Evolutionary conservation across 1,284 basidiomycete species (phyloP).

Genomic region (Kwoniella shivajii): DNA sequence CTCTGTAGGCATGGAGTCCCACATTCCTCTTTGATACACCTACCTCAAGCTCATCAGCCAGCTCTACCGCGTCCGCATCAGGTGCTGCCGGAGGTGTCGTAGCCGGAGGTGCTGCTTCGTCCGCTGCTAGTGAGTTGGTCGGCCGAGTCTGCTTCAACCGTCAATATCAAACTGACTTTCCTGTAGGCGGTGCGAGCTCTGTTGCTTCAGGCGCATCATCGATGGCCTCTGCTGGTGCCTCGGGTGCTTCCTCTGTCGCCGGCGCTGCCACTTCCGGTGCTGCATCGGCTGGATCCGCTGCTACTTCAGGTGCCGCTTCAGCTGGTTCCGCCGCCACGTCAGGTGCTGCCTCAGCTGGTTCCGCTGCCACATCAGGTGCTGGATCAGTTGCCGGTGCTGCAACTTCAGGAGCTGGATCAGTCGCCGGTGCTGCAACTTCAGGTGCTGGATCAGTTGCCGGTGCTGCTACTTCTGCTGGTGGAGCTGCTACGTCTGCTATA

Average conservation of each 20-base stretch:
- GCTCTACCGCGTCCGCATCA: background rate
- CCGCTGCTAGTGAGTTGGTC: slow-evolving; percentile 7
- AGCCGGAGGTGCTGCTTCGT: slow-evolving; percentile 10
- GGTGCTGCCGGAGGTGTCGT: slow-evolving; percentile 14
- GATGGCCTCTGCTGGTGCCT: slow-evolving; percentile 2
- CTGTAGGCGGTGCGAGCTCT: background rate
- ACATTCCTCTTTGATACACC: slow-evolving; percentile 25
- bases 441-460: background rate
- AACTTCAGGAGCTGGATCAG: slow-evolving; percentile 4
- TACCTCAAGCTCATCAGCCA: slow-evolving; percentile 1
- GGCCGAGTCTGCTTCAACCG: background rate
- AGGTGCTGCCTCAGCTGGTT: slow-evolving; percentile 6
- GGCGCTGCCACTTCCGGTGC: slow-evolving; percentile 7
- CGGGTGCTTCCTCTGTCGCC: slow-evolving; percentile 6
- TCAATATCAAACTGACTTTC: background rate
- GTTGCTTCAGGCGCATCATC: slow-evolving; percentile 6
- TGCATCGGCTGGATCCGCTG: slow-evolving; percentile 6
- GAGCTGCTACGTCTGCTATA: slow-evolving; percentile 1
- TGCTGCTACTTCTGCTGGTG: slow-evolving; percentile 5
- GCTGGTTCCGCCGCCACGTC: slow-evolving; percentile 5
- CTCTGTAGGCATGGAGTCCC: slow-evolving; percentile 20
- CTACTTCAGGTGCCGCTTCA: slow-evolving; percentile 9
- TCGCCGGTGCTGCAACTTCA: slow-evolving; percentile 4
- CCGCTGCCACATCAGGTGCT: slow-evolving; percentile 5
- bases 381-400: slow-evolving; percentile 11